Percentiles rank a stretch among this genome's conserved stretches.
phyloP scores from a whole-genome alignment of 2,329 filamentous ascomycete species.

The Fusarium nanum region DNA sequence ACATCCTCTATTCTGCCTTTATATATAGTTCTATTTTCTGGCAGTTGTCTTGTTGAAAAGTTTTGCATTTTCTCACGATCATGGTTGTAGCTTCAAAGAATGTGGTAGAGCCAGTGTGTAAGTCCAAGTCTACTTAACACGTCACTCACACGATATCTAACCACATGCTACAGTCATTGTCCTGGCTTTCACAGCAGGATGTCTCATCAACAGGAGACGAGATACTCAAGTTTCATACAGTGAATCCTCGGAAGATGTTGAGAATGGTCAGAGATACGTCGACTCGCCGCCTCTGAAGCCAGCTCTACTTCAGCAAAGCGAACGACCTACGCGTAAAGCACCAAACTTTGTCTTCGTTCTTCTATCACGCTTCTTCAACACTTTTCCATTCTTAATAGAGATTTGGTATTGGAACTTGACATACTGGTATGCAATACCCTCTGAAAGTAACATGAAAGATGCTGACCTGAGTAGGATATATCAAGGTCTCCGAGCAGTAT shows the following conservation, averaged over 20 bases:
- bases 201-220: constrained; percentile 42
- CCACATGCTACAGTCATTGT: constrained; percentile 31
- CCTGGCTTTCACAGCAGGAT: constrained; percentile 39
- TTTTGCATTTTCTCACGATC: background rate
- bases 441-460: too few relatives aligned
- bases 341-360: constrained; percentile 43
- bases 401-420: constrained; percentile 55
- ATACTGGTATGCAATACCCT: constrained; percentile 45
- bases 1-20: background rate
- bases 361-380: constrained; percentile 48
- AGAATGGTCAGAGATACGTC: constrained; percentile 25
- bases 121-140: background rate
- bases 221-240: background rate
- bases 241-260: constrained; percentile 29
- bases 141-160: background rate
- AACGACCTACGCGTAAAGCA: constrained; percentile 27
- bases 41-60: background rate
- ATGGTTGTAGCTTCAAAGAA: constrained; percentile 19
- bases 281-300: constrained; percentile 43
- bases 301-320: constrained; percentile 14
- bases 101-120: constrained; percentile 33
- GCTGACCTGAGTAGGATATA: constrained; percentile 50
- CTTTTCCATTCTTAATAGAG: constrained; percentile 51
- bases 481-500: constrained; percentile 57
- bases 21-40: background rate